Base-by-base conservation (phyloP, 2,329 filamentous ascomycete genomes). In the Hymenoscyphus albidus region DNA sequence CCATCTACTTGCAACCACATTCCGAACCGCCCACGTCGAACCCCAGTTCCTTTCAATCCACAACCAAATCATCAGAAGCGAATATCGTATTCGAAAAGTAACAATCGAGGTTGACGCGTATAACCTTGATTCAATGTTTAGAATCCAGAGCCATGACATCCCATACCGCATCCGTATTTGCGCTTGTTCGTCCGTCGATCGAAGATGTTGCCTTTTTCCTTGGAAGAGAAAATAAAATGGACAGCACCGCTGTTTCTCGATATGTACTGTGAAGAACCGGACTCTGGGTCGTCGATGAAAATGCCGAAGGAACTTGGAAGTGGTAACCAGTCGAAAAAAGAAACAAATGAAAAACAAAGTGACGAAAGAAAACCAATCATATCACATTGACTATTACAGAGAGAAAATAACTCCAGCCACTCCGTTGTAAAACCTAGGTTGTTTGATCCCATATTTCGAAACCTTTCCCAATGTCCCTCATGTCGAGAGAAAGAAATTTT, bases 301-400 rank as follows among this genome's bases (percentile, higher is more conserved):
- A 10, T 35, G 35, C 35, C 35, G 58, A 12, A 39, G 32, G 16
- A 7, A 59, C 22, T 14, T 16, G 40, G 9, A 35, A 7, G 35
- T 44, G 16, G 32, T 5, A 5, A 18, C 9, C 35, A 18, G 13
- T 10, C 18, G 56, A 22, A 35, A 58, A 38, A 10, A 38, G 31
- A 39, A 39, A n/a, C 13, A 39, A 39, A 10, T 18, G 13, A 56
- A 22, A 22, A 14, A 18, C 38, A 13, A 54, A 60, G 39, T 58
- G 48, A 61, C 48, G n/a, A 66, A 65, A 64, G 31, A 63, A 66
- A 65, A 63, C 59, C 58, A 65, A 65, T 70, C 64, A 51, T 68
- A 62, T 63, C 68, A 67, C 68, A 69, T 69, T 68, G 66, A 68
- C 64, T 66, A 67, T 68, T 70, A 68, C 68, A 70, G 58, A 51